Conservation (phyloP, 2,329 filamentous ascomycete genomes). For the Colletotrichum somersetense region DNA sequence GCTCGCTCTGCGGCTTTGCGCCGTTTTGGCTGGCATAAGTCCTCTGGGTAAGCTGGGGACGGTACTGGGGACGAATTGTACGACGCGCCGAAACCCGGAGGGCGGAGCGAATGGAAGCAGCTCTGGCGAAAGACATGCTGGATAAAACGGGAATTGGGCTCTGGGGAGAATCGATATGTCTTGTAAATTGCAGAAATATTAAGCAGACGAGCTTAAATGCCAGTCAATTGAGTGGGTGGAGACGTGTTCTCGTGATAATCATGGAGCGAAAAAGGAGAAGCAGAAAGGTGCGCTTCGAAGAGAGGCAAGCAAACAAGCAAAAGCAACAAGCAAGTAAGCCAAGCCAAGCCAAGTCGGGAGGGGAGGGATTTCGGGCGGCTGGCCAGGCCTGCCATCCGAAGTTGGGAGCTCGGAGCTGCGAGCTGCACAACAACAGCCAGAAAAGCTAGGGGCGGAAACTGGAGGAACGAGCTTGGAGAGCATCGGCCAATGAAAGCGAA, state of each 20-base stretch:
- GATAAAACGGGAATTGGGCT: not conserved
- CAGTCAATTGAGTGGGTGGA: constrained; percentile 22
- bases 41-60: constrained; percentile 34
- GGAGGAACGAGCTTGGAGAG: constrained; percentile 31
- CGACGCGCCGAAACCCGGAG: constrained; percentile 39
- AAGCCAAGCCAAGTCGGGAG: constrained; percentile 9
- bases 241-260: constrained; percentile 13
- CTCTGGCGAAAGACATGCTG: constrained; percentile 38
- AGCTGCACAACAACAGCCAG: constrained; percentile 26
- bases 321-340: not conserved
- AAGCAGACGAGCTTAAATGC: not conserved
- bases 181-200: not conserved
- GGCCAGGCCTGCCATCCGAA: constrained; percentile 39
- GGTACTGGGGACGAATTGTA: constrained; percentile 37
- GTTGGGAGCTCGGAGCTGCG: constrained; percentile 41
- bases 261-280: not conserved
- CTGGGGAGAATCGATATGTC: not conserved
- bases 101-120: constrained; percentile 31
- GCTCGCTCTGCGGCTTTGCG: constrained; percentile 39
- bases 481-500: constrained; percentile 28
- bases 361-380: constrained; percentile 1
- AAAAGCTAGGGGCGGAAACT: constrained; percentile 13
- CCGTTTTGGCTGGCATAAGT: constrained; percentile 40
- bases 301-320: constrained; percentile 3
- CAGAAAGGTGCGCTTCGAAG: constrained; percentile 9